These are phyloP conservation scores for Pseudocercospora fijiensis DNA, from an alignment of 2,329 filamentous ascomycete genomes.

Conservation along the genomic window DNA sequence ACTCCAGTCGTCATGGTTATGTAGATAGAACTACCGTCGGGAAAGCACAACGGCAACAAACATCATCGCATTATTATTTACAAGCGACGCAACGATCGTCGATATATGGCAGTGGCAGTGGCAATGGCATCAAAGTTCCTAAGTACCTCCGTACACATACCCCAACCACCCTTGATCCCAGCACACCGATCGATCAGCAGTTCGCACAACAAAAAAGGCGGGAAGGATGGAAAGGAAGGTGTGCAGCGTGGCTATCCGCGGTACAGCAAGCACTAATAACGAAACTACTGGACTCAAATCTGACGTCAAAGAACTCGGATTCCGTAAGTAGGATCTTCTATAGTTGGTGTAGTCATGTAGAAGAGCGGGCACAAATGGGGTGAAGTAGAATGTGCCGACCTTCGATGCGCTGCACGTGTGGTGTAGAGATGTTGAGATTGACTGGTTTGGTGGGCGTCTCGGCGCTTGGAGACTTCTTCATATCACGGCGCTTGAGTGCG, in stretches of 20 bases:
- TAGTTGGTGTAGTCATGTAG: background rate
- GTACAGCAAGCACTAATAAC: background rate
- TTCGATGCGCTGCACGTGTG: background rate
- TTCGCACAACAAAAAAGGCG: background rate
- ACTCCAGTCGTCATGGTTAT: background rate
- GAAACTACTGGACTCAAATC: background rate
- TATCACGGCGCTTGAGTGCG: background rate
- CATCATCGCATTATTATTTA: too few species aligned
- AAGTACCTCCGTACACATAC: background rate
- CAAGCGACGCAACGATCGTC: too few species aligned
- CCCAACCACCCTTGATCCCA: background rate
- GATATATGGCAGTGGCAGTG: too few species aligned
- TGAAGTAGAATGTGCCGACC: background rate
- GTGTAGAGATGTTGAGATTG: background rate
- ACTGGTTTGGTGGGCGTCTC: background rate
- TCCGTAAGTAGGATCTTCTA: background rate
- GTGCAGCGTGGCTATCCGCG: background rate
- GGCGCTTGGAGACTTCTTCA: too few species aligned
- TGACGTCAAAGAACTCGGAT: background rate
- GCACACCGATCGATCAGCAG: background rate
- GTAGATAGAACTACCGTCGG: background rate
- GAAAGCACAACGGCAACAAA: too few species aligned
- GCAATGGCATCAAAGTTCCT: background rate
- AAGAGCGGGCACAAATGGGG: background rate
- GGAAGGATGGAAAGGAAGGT: background rate